Percentiles rank a stretch among this genome's conserved stretches.
These are phyloP conservation scores for Aristolochia contorta DNA, from an alignment of 164 flowering plant species.

Conservation along the genomic window DNA sequence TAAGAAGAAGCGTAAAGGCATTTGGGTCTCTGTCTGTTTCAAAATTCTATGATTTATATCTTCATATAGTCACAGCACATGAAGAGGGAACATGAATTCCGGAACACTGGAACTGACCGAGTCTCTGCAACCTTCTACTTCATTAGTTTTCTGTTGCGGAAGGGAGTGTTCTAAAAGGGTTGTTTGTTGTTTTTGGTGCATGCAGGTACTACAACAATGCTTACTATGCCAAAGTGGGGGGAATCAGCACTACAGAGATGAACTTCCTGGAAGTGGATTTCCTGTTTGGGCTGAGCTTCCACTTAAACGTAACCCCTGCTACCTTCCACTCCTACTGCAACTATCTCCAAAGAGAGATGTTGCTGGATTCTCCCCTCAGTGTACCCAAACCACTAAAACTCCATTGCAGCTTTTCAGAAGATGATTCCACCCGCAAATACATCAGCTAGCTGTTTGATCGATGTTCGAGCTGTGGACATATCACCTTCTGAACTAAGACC, in stretches of 20 bases:
- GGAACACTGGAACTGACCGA: too few species aligned
- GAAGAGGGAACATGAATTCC: too few species aligned
- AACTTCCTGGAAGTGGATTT: slow-evolving; percentile 85
- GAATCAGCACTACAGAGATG: slow-evolving; percentile 81
- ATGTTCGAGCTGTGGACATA: too few species aligned
- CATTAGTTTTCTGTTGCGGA: too few species aligned
- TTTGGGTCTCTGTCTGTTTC: too few species aligned
- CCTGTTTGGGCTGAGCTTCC: slow-evolving; percentile 76
- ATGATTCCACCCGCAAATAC: slow-evolving; percentile 48
- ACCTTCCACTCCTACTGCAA: slow-evolving; percentile 69
- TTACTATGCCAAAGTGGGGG: slow-evolving; percentile 94
- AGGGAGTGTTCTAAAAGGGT: too few species aligned
- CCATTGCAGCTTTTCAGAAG: slow-evolving; percentile 52
- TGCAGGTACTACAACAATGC: slow-evolving; percentile 92
- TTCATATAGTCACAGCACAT: too few species aligned
- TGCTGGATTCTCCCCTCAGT: slow-evolving; percentile 15
- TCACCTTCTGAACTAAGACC: too few species aligned
- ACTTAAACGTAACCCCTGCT: slow-evolving; percentile 75
- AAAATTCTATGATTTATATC: too few species aligned
- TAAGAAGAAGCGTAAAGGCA: too few species aligned
- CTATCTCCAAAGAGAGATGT: slow-evolving; percentile 51
- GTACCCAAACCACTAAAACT: slow-evolving; percentile 31
- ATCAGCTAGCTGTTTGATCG: slow-evolving; percentile 56
- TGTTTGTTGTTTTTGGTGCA: neutral
- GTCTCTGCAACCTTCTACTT: too few species aligned